Conservation (phyloP, 768 basidiomycete genomes). For the Russula sp. region DNA sequence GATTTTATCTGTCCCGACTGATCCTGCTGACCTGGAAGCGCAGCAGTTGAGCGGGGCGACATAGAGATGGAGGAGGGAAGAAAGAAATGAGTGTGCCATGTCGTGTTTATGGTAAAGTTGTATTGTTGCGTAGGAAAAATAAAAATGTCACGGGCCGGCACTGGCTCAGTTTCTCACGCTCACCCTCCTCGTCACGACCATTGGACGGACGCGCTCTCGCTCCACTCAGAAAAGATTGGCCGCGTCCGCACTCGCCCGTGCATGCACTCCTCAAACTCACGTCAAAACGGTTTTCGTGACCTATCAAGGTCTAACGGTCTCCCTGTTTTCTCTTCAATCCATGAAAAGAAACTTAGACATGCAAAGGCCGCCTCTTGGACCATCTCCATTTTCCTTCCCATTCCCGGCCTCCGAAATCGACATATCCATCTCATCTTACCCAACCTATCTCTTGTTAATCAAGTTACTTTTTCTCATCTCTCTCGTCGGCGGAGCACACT, state of each 20-base stretch:
- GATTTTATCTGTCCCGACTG: slow-evolving; percentile 76
- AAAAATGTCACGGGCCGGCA: neutral
- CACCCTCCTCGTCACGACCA: neutral
- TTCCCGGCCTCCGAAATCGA: slow-evolving; percentile 53
- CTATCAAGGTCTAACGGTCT: slow-evolving; percentile 38
- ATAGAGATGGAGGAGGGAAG: neutral
- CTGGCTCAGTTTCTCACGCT: neutral
- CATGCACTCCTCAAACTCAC: slow-evolving; percentile 41
- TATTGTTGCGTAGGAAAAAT: neutral
- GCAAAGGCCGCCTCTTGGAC: slow-evolving; percentile 46
- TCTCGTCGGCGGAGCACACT: slow-evolving; percentile 52
- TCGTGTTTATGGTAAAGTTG: too few species aligned
- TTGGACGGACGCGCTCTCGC: neutral
- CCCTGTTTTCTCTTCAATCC: slow-evolving; percentile 47
- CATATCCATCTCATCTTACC: slow-evolving; percentile 50
- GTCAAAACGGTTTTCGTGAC: slow-evolving; percentile 41
- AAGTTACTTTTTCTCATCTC: slow-evolving; percentile 47
- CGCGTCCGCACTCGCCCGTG: slow-evolving; percentile 14
- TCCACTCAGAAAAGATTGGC: neutral
- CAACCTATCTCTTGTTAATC: slow-evolving; percentile 55
- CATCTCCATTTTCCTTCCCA: slow-evolving; percentile 47
- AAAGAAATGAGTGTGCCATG: slow-evolving; percentile 10
- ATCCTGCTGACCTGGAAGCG: slow-evolving; percentile 67
- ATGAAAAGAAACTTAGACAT: slow-evolving; percentile 56
- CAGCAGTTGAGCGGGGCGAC: slow-evolving; percentile 43